These are phyloP conservation scores for Termitomyces sp. DNA, from an alignment of 768 basidiomycete genomes.

Conservation along the genomic window DNA sequence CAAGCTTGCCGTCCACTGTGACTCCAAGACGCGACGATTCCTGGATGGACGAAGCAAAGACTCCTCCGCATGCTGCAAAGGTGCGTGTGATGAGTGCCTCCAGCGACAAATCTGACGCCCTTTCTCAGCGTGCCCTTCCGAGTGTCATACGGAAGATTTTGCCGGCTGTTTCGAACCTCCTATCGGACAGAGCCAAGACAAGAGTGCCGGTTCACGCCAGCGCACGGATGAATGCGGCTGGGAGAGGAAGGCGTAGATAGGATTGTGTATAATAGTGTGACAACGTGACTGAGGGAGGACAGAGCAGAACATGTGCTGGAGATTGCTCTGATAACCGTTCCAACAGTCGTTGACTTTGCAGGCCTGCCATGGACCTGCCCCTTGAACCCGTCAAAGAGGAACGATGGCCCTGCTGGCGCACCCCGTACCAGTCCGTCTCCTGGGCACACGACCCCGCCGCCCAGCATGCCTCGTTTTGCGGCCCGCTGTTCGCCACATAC, in stretches of 20 bases:
- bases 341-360: slow-evolving; percentile 10
- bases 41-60: slow-evolving; percentile 5
- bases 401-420: slow-evolving; percentile 42
- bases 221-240: slow-evolving; percentile 13
- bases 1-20: slow-evolving; percentile 20
- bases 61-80: neutral
- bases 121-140: slow-evolving; percentile 13
- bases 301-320: slow-evolving; percentile 25
- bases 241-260: too few relatives aligned
- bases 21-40: slow-evolving; percentile 14
- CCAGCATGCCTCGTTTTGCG: slow-evolving; percentile 25
- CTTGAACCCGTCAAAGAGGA: slow-evolving; percentile 22
- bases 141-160: slow-evolving; percentile 17
- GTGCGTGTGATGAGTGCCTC: neutral
- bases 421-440: slow-evolving; percentile 29
- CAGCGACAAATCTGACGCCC: neutral
- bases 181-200: slow-evolving; percentile 7
- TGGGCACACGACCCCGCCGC: slow-evolving; percentile 29
- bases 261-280: slow-evolving; percentile 2
- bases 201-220: slow-evolving; percentile 3
- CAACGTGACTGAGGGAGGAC: slow-evolving; percentile 17
- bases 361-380: slow-evolving; percentile 19
- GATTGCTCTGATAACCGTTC: slow-evolving; percentile 22
- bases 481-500: slow-evolving; percentile 23
- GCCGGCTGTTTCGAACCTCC: slow-evolving; percentile 18